A percentile compares a stretch with the other conserved stretches of the same genome.
phyloP scores from a whole-genome alignment of 2,329 filamentous ascomycete species.

The Fusarium avenaceum region DNA sequence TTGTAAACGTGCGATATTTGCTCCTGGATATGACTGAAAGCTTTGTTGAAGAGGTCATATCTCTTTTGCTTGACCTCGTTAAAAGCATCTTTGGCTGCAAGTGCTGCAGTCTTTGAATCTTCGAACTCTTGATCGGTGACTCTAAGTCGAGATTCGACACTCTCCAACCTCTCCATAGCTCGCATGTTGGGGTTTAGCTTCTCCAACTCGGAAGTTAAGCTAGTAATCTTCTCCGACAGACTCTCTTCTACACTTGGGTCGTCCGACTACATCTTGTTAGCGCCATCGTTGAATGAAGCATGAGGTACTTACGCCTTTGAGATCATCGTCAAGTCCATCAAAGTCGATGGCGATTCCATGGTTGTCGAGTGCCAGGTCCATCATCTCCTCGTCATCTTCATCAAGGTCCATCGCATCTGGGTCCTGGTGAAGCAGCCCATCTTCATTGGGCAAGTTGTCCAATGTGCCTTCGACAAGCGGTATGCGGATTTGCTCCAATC shows the following conservation, averaged over 20 bases:
- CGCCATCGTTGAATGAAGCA: background rate
- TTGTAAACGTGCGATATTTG: conserved; percentile 96
- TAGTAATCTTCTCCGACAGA: conserved; percentile 81
- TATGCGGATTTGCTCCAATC: conserved; percentile 91
- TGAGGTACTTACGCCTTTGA: conserved; percentile 75
- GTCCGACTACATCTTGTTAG: conserved; percentile 67
- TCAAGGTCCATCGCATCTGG: conserved; percentile 95
- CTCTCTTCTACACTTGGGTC: conserved; percentile 79
- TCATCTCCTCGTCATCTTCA: conserved; percentile 70
- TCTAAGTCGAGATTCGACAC: conserved; percentile 84
- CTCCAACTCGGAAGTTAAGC: conserved; percentile 83
- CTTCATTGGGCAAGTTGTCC: conserved; percentile 88
- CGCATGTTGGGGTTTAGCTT: conserved; percentile 98
- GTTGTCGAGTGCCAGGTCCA: conserved; percentile 80
- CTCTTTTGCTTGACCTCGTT: conserved; percentile 84
- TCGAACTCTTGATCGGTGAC: conserved; percentile 92
- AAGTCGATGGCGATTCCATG: conserved; percentile 95
- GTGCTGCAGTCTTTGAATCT: conserved; percentile 80
- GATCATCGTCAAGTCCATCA: conserved; percentile 81
- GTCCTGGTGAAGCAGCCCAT: conserved; percentile 80
- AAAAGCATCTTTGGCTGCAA: conserved; percentile 84
- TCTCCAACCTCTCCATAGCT: conserved; percentile 90
- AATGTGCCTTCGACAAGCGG: conserved; percentile 83
- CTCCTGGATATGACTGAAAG: conserved; percentile 93
- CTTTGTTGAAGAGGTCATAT: conserved; percentile 93